Evolutionary conservation across 192 early-diverging fungal genomes (phyloP).

Genomic region (Entomortierella beljakovae): DNA sequence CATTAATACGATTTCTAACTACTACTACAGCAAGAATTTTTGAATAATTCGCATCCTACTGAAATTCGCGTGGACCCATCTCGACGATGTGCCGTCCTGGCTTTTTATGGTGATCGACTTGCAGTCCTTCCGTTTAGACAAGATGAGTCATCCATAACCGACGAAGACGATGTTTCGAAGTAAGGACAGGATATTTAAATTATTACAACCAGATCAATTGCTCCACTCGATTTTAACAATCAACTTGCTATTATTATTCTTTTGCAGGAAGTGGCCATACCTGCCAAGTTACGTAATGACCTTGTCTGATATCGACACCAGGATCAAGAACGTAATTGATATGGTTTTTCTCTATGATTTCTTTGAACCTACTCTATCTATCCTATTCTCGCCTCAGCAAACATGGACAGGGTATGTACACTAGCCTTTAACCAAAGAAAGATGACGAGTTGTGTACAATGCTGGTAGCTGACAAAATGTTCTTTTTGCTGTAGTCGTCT

Average conservation of each 20-base stretch:
- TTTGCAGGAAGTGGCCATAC: slow-evolving; percentile 68
- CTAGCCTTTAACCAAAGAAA: not conserved
- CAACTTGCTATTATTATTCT: not conserved
- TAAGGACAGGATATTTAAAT: slow-evolving; percentile 20
- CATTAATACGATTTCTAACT: not conserved
- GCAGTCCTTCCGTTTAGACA: slow-evolving; percentile 91
- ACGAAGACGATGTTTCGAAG: slow-evolving; percentile 70
- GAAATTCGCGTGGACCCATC: slow-evolving; percentile 84
- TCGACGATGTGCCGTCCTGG: slow-evolving; percentile 87
- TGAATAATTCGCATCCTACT: slow-evolving; percentile 72
- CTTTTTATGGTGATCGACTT: slow-evolving; percentile 89
- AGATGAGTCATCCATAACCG: slow-evolving; percentile 63
- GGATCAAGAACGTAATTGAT: slow-evolving; percentile 86
- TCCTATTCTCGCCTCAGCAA: slow-evolving; percentile 87
- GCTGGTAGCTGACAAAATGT: too few relatives aligned
- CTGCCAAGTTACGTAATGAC: slow-evolving; percentile 80
- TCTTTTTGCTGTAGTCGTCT: slow-evolving; percentile 61
- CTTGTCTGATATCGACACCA: slow-evolving; percentile 63
- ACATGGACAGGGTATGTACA: slow-evolving; percentile 86
- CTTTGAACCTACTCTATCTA: slow-evolving; percentile 92
- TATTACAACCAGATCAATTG: not conserved
- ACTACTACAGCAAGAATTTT: slow-evolving; percentile 67
- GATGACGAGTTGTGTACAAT: too few relatives aligned
- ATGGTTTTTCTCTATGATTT: slow-evolving; percentile 93
- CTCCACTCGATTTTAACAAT: not conserved